These are phyloP conservation scores for Clitopilus hobsonii DNA, from an alignment of 768 basidiomycete genomes.

Conservation along the genomic window DNA sequence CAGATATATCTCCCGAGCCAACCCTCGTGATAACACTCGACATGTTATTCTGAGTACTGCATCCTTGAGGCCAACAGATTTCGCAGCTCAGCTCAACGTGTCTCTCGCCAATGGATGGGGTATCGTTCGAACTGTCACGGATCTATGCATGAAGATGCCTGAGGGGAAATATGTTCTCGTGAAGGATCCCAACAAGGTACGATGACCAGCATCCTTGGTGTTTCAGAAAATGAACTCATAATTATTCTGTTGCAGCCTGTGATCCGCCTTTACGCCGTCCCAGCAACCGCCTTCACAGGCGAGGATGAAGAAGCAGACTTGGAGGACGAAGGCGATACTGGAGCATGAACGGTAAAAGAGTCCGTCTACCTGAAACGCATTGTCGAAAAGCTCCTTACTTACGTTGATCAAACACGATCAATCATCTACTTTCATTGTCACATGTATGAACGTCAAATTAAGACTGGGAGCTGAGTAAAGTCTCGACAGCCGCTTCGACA, in stretches of 20 bases:
- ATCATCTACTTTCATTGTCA: constrained; percentile 2
- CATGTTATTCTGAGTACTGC: constrained; percentile 95
- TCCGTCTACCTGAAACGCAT: constrained; percentile 14
- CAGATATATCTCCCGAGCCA: constrained; percentile 93
- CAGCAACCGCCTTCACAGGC: constrained; percentile 76
- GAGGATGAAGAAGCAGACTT: constrained; percentile 62
- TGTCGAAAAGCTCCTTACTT: neutral
- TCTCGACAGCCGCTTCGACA: constrained; percentile 80
- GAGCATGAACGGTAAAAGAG: constrained; percentile 15
- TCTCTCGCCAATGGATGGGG: constrained; percentile 97
- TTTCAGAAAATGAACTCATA: constrained; percentile 9
- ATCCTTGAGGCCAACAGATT: constrained; percentile 91
- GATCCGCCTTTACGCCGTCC: constrained; percentile 92
- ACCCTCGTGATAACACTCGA: constrained; percentile 90
- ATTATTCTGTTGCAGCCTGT: constrained; percentile 60
- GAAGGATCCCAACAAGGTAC: constrained; percentile 96
- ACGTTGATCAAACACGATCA: constrained; percentile 10
- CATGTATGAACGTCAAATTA: constrained; percentile 11
- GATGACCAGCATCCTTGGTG: constrained; percentile 16
- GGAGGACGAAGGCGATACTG: constrained; percentile 34
- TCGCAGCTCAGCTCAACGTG: constrained; percentile 92
- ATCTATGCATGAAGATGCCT: constrained; percentile 93
- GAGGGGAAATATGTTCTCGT: constrained; percentile 98
- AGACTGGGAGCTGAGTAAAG: constrained; percentile 52
- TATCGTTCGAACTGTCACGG: constrained; percentile 91